Percentiles rank a stretch among this genome's conserved stretches.
Conservation (phyloP, 2,329 filamentous ascomycete species). For the Coniella lustricola region DNA sequence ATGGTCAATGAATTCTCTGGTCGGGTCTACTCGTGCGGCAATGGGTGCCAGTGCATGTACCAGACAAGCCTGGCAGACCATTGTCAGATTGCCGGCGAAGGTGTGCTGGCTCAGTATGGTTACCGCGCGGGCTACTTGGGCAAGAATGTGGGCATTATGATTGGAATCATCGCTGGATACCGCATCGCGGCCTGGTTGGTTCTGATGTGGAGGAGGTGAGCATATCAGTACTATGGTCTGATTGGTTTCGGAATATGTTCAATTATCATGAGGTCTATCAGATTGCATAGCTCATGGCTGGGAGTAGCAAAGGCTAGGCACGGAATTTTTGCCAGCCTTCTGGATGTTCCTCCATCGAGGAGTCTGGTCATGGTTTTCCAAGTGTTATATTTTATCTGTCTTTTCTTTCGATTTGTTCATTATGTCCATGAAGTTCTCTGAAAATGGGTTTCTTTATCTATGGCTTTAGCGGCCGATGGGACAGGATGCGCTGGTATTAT, state of each 20-base stretch:
- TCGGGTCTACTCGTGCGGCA: slow-evolving; percentile 55
- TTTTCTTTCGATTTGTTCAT: too few species aligned
- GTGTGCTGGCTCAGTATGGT: slow-evolving; percentile 62
- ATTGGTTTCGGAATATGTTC: background rate
- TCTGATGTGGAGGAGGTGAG: slow-evolving; percentile 33
- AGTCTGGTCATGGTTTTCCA: too few species aligned
- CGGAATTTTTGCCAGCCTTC: too few species aligned
- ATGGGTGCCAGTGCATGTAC: slow-evolving; percentile 63
- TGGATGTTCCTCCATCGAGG: too few species aligned
- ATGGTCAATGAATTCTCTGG: slow-evolving; percentile 80
- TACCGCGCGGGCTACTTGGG: slow-evolving; percentile 58
- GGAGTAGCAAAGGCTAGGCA: too few species aligned
- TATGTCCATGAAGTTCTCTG: too few species aligned
- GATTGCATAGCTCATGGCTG: too few species aligned
- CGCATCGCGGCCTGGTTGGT: slow-evolving; percentile 61
- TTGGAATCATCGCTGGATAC: slow-evolving; percentile 70
- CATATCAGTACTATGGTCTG: background rate
- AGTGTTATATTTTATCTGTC: too few species aligned
- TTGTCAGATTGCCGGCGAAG: slow-evolving; percentile 65
- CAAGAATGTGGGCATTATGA: slow-evolving; percentile 68
- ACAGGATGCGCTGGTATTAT: too few species aligned
- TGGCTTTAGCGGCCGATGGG: too few species aligned
- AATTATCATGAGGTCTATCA: too few species aligned
- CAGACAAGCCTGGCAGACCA: slow-evolving; percentile 51
- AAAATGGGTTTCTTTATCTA: too few species aligned